phyloP scores from a whole-genome alignment of 2,329 filamentous ascomycete genomes.

The Byssothecium circinans region DNA sequence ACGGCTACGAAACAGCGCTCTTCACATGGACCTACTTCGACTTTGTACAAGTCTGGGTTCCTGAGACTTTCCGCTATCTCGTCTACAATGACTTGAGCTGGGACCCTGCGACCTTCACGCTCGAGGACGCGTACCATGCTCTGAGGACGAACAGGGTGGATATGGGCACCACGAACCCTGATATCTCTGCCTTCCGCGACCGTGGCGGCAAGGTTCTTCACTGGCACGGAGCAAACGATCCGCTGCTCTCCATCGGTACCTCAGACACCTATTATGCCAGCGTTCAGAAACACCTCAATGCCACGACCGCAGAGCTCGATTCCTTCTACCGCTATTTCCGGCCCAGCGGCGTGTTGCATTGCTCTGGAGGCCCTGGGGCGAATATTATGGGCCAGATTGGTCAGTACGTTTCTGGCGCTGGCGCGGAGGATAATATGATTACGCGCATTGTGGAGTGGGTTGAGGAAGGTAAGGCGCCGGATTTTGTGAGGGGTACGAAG shows the following conservation, averaged over 20 bases:
- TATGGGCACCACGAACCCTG: constrained; percentile 11
- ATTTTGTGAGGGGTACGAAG: constrained; percentile 32
- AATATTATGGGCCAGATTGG: constrained; percentile 4
- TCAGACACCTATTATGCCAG: constrained; percentile 47
- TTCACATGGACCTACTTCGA: constrained; percentile 33
- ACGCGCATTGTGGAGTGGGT: constrained; percentile 51
- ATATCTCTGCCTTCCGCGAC: constrained; percentile 20
- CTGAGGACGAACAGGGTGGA: constrained; percentile 19
- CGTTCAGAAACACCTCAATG: constrained; percentile 42
- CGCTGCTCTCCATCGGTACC: constrained; percentile 4
- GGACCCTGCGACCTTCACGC: constrained; percentile 39
- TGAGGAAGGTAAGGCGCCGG: constrained; percentile 43
- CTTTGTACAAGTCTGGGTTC: constrained; percentile 27
- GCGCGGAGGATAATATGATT: constrained; percentile 46
- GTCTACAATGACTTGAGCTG: constrained; percentile 46
- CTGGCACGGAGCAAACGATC: constrained; percentile 23
- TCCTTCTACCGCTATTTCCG: constrained; percentile 52
- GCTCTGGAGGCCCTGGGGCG: constrained; percentile 46
- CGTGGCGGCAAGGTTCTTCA: constrained; percentile 23
- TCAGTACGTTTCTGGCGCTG: neutral
- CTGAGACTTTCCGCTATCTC: constrained; percentile 48
- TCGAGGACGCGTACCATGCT: constrained; percentile 33
- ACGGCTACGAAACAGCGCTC: constrained; percentile 9
- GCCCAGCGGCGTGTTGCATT: constrained; percentile 54
- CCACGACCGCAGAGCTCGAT: constrained; percentile 31